Conservation (phyloP, 306 rosid species). For the Chamaecrista fasciculata region DNA sequence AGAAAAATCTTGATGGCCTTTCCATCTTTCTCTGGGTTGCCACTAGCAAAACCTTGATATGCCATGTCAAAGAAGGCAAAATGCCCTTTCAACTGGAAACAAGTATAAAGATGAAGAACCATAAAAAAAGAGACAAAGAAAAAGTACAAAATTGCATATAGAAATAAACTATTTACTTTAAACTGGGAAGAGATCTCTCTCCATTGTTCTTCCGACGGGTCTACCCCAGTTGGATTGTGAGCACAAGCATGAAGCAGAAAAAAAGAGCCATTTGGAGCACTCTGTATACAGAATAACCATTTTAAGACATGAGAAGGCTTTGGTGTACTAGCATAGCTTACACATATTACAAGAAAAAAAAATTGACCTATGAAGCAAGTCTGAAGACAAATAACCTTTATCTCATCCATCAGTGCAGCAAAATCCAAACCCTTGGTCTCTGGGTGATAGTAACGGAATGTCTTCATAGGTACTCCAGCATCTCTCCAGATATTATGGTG, state of each 20-base stretch:
- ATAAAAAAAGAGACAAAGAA: not conserved
- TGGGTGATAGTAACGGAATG: conserved; percentile 89
- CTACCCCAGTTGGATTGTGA: conserved; percentile 98
- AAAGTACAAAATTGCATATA: conserved; percentile 15
- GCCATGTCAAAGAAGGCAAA: conserved; percentile 98
- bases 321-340: conserved; percentile 26
- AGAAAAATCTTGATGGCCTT: conserved; percentile 85
- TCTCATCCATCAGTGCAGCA: conserved; percentile 72
- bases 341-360: not conserved
- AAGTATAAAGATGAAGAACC: conserved; percentile 19
- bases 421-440: conserved; percentile 86
- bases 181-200: conserved; percentile 77
- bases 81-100: conserved; percentile 80
- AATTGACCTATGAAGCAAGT: not conserved
- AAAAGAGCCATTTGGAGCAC: conserved; percentile 94
- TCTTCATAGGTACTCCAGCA: conserved; percentile 75
- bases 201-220: conserved; percentile 95
- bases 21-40: conserved; percentile 82
- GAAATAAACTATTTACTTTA: conserved; percentile 48
- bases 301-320: conserved; percentile 15
- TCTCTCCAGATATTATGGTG: conserved; percentile 99
- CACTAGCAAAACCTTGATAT: conserved; percentile 99
- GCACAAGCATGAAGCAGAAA: conserved; percentile 98
- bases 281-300: conserved; percentile 43
- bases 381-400: conserved; percentile 38